Evolutionary conservation across 176 grass and related monocot genomes (phyloP).

Genomic region (Lolium multiflorum): DNA sequence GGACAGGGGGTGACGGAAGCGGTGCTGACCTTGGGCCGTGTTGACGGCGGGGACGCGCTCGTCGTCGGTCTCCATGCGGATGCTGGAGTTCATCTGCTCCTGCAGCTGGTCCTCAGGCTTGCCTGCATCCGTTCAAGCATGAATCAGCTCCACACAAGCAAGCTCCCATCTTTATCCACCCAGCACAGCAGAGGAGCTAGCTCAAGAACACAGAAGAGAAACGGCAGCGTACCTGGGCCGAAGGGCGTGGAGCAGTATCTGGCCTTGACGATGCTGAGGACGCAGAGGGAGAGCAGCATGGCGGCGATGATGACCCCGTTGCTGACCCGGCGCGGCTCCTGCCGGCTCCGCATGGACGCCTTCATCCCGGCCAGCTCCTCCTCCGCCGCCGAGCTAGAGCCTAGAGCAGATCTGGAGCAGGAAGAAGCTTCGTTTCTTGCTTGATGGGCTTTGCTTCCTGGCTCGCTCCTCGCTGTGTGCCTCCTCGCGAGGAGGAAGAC

Average conservation of each 20-base stretch:
- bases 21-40: constrained; percentile 37
- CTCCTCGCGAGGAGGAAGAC: constrained; percentile 13
- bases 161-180: background rate
- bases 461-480: background rate
- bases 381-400: background rate
- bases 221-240: background rate
- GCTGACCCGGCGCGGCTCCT: constrained; percentile 64
- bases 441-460: background rate
- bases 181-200: background rate
- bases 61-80: constrained; percentile 58
- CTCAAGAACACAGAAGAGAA: background rate
- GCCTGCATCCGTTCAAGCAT: background rate
- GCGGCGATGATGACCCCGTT: constrained; percentile 71
- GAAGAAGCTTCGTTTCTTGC: background rate
- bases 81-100: constrained; percentile 60
- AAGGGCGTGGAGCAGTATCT: constrained; percentile 68
- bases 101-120: constrained; percentile 65
- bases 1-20: background rate
- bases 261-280: constrained; percentile 76
- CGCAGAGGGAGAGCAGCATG: constrained; percentile 75
- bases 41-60: constrained; percentile 20
- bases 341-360: constrained; percentile 60
- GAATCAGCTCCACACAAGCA: background rate
- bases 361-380: constrained; percentile 61
- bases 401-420: constrained; percentile 35